Base-by-base conservation (phyloP, 768 basidiomycete genomes). In the Coprinellus aureogranulatus region DNA sequence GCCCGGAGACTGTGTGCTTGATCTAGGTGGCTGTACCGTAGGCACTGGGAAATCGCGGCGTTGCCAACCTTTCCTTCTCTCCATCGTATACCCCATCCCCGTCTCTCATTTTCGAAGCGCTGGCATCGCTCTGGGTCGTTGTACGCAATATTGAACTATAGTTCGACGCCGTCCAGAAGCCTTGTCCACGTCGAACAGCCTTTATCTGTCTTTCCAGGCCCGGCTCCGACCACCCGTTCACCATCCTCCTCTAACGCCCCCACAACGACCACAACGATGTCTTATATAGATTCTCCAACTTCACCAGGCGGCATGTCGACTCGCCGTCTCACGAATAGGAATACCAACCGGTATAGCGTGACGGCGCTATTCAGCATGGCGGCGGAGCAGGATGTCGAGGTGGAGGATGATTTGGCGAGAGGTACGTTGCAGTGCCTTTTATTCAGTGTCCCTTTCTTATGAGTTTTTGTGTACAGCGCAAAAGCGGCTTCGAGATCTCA, bases 301-400 rank as follows among this genome's bases (percentile, higher is more conserved):
- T 87, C 89, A 25, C 84, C 89, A 52, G 81, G 79, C 61, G 78
- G 83, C 65, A 80, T 87, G 67, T 87, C 87, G 61, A 75, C 83
- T 62, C 85, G 90, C 64, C 82, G 92, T 28, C 81, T 91, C 68
- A 92, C 91, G 34, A 94, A 94, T 79, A 79, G 95, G 71, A 97
- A 93, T 71, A 95, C 92, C 63, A 96, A 97, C 76, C 88, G 95
- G 58, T 96, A 97, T 76, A 92, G 89, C 71, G 95, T 98, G 39
- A 98, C 92, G 50, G 93, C 93, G 26, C 80, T 98, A 64, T 98
- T 96, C 71, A 93, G 91, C 67, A 94, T 98, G 89, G 96, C 95
- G 12, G 96, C 96, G 34, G 96, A 98, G 75, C 94, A 98, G 78
- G 96, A 98, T 70, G 89, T 94, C 11, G 96, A 98, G 72, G 91